Base-by-base conservation (phyloP, 352 stramenopile genomes). In the Globisporangium canariense region DNA sequence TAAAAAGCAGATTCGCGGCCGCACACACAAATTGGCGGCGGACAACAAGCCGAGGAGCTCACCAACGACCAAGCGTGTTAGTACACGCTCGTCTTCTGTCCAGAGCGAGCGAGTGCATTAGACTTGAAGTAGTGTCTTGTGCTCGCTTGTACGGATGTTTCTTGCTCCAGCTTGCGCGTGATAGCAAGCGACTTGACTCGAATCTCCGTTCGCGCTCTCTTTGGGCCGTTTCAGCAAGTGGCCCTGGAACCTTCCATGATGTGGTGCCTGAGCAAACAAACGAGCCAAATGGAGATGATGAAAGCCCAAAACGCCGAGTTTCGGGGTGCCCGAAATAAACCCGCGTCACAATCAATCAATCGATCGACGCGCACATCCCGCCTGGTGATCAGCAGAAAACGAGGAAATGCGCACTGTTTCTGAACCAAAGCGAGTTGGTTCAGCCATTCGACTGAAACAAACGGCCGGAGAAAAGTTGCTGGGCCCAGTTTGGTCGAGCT, bases 281-380 rank as follows among this genome's bases (percentile, higher is more conserved):
- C 36, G 14, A 28, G 20, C 25, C 54, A 22, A 38, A 60, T 11
- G 36, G 55, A 41, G 55, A 61, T 60, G 54, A 59, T 32, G 45
- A 32, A 36, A 51, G 38, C 56, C 56, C 56, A 62, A 62, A 62
- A 53, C 32, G 56, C 25, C 40, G 11, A 25, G 9, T 53, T 38
- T n/a, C 25, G 56, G 56, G 56, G 32, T 3, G 25, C 56, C 56
- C 56, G 56, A 62, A 62, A 62, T 62, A 62, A 62, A 62, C 56
- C 36, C 22, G 54, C 41, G 36, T 36, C 28, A 22, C 36, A 53
- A 53, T 36, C 34, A 4, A 14, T 60, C 22, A 25, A 22, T 38
- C 53, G 16, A 22, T 58, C 28, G 25, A 28, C 52, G 36, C 30
- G 55, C 55, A 40, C 56, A 62, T 62, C 56, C 41, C 11, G 5